Evolutionary conservation across 805 yeast genomes (phyloP), one percentile per base, ranked within the genome.

Genomic region (Alloascoidea africana): DNA sequence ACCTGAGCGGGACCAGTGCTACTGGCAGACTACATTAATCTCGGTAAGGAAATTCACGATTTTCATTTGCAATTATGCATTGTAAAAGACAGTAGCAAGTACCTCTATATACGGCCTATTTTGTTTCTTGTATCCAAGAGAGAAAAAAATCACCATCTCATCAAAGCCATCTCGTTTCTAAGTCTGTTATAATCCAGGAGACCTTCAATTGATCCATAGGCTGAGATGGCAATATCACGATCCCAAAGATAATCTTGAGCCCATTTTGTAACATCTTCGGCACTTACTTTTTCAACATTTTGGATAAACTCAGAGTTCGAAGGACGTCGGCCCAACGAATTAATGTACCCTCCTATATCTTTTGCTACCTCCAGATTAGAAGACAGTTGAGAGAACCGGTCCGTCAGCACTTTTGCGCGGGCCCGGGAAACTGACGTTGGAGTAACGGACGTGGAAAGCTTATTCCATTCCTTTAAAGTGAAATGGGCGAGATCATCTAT

Each of bases 141-240:
- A n/a, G n/a, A n/a, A n/a, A n/a, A n/a, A n/a, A n/a, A n/a, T 59
- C 58, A 73, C 79, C 79, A 73, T 79, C 93, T 81, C 76, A 80
- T 67, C 83, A 79, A 72, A 53, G 91, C 73, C 86, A 83, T 82
- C 53, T 79, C 87, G 63, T 76, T 78, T 77, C 94, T 79, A 59
- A 75, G 64, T 75, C 89, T 77, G 73, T 65, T 68, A 74, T 82
- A 82, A 60, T 82, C 94, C 56, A 81, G 66, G 61, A 82, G 66
- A 47, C 67, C 84, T 70, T 82, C 94, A 63, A 79, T 80, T 66
- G 77, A 82, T 61, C 94, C 94, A 46, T 82, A 72, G 60, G 81
- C 91, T 42, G 89, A 69, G 51, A 82, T 64, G 49, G 84, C 93
- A 53, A 82, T 66, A 62, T 82, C 94, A 60, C 71, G 81, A 63